Evolutionary conservation across 768 basidiomycete genomes (phyloP).

Genomic region (Boletus rubescentipes): DNA sequence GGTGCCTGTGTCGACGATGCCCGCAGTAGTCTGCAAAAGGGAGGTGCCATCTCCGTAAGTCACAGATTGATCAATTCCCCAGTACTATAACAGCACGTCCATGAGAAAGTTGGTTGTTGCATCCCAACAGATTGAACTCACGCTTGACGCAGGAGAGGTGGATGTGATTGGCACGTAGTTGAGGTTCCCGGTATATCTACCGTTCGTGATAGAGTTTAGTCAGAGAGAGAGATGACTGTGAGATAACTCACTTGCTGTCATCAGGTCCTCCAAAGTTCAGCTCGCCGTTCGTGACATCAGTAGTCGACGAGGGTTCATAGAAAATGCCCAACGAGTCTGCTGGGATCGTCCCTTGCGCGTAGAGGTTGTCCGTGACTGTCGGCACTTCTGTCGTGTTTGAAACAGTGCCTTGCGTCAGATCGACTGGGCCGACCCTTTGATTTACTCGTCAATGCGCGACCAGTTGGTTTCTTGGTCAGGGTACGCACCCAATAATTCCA

Average conservation of each 20-base stretch:
- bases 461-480: background rate
- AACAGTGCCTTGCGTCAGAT: conserved; percentile 48
- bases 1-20: conserved; percentile 55
- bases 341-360: conserved; percentile 42
- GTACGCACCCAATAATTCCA: conserved; percentile 48
- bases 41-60: conserved; percentile 35
- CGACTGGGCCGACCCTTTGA: conserved; percentile 49
- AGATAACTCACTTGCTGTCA: conserved; percentile 35
- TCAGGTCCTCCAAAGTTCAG: conserved; percentile 57
- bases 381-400: conserved; percentile 39
- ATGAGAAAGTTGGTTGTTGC: background rate
- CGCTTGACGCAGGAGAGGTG: conserved; percentile 43
- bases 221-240: background rate
- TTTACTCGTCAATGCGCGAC: background rate
- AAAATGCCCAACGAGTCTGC: conserved; percentile 50
- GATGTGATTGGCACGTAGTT: conserved; percentile 42
- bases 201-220: background rate
- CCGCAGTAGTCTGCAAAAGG: conserved; percentile 38
- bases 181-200: conserved; percentile 35
- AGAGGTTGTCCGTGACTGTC: conserved; percentile 60
- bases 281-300: conserved; percentile 46
- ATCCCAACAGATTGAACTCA: conserved; percentile 8
- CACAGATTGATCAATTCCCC: conserved; percentile 46
- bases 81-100: conserved; percentile 32
- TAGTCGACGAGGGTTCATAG: conserved; percentile 46